Base-by-base conservation (phyloP, 192 early-diverging fungal genomes). In the Borealophlyctis nickersoniae region DNA sequence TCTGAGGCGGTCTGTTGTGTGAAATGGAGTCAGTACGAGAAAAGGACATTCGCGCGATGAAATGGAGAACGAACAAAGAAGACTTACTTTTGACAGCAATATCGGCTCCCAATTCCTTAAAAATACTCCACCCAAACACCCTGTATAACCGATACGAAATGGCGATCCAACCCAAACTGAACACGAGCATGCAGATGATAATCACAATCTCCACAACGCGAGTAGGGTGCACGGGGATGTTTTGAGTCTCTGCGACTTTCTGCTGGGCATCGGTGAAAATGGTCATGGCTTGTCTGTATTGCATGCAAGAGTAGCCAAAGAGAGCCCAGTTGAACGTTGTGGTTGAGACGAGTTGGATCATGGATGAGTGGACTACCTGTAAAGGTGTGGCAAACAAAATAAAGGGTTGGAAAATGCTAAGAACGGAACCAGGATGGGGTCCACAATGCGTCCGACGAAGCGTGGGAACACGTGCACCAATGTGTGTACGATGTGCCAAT, bases 91-190 rank as follows among this genome's bases (percentile, higher is more conserved):
- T 56, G 0, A 85, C 74, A 28, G 56, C 49, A 22, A 85, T 66
- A 56, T 85, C 82, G 1, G 82, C 82, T 16, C 82, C 82, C 26
- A 85, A 65, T 50, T 81, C 71, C 67, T 85, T 85, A 65, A 78
- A 85, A 9, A 80, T 70, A 22, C 59, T 73, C 82, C 82, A 85
- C 24, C 82, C 82, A 77, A 82, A 85, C 4, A 82, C 62, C 14
- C 69, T 58, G 65, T 82, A 78, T 39, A 85, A 70, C 36, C 73
- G 78, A 34, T 57, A 70, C 3, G 67, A 22, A 23, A 82, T 52
- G 51, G 72, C 65, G 32, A 67, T 2, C 80, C 82, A 82, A 1
- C 71, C 77, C 36, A 65, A 22, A 26, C 58, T 26, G 70, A 78
- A 82, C 7, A 85, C 9, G 1, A 64, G 32, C 39, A 73, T 54